Percentiles rank a stretch among this genome's conserved stretches.
Evolutionary conservation across 352 stramenopile genomes (phyloP).

Genomic region (Globisporangium paroecandrum): DNA sequence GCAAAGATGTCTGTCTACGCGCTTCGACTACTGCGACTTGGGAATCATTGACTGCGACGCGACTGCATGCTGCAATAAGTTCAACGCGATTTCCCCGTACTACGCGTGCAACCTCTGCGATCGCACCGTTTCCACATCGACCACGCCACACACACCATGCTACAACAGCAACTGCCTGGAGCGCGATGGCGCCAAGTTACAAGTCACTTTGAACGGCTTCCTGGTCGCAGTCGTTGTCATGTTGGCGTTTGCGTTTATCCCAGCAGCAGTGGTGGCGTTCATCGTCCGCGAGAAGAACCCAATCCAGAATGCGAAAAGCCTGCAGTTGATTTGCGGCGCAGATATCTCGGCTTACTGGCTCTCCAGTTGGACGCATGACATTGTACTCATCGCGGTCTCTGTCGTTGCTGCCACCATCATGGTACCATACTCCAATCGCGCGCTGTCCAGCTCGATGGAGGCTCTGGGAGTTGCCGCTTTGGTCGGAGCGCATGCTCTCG

Average conservation of each 20-base stretch:
- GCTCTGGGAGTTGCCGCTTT: slow-evolving; percentile 21
- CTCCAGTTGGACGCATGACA: slow-evolving; percentile 37
- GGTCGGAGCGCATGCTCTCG: slow-evolving; percentile 20
- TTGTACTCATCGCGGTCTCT: slow-evolving; percentile 27
- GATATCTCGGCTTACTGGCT: slow-evolving; percentile 41
- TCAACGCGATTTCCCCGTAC: slow-evolving; percentile 32
- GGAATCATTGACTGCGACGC: slow-evolving; percentile 40
- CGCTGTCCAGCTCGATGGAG: slow-evolving; percentile 11
- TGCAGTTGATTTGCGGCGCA: slow-evolving; percentile 46
- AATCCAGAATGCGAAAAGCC: slow-evolving; percentile 44
- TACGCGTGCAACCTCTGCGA: slow-evolving; percentile 34
- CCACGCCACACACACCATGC: slow-evolving; percentile 19
- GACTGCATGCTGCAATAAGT: slow-evolving; percentile 33
- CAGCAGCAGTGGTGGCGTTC: slow-evolving; percentile 40
- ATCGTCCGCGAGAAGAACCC: slow-evolving; percentile 46
- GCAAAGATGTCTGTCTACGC: background rate
- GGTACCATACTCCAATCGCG: slow-evolving; percentile 27
- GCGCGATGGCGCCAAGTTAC: slow-evolving; percentile 31
- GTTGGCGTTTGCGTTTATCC: slow-evolving; percentile 47
- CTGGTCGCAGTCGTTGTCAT: slow-evolving; percentile 34
- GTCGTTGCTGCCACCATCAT: slow-evolving; percentile 25
- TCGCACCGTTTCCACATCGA: background rate
- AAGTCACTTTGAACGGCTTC: slow-evolving; percentile 46
- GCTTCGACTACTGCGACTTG: slow-evolving; percentile 41
- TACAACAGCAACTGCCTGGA: slow-evolving; percentile 29